Base-by-base conservation (phyloP, 2,329 filamentous ascomycete species). In the Eutypella sp. region DNA sequence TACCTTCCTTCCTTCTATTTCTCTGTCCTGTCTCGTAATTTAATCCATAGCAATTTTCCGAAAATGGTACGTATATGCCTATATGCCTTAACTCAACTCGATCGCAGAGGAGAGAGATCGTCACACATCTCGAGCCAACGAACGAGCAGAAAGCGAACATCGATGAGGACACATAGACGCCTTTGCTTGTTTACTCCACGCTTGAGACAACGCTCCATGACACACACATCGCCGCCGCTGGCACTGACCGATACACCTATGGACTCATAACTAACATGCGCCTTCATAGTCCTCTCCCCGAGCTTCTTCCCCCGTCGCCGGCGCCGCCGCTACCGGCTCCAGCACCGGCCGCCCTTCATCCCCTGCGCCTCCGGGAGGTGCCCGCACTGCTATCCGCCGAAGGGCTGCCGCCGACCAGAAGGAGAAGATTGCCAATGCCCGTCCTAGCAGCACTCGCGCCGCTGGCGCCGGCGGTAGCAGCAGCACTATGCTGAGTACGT, bases 401-500 rank as follows among this genome's bases (percentile, higher is more conserved):
- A 89, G 93, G 67, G 92, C 93, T 37, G 93, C 93, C 24, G 92
- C 92, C 61, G 93, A 97, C 69, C 88, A 96, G 74, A 96, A 96
- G 72, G 93, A 97, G 73, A 93, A 95, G 73, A 82, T 92, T 60
- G 91, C 92, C 63, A 99, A 95, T 85, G 87, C 82, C 56, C 81
- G 93, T 58, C 93, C 93, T 42, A 88, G 85, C 68, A 95, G 88
- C 74, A 99, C 93, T 56, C 82, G 93, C 61, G 84, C 92, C 33
- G 93, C 93, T 27, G 93, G 93, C 59, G 93, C 93, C 16, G 93
- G 93, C 57, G 93, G 93, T 56, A 96, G 90, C 67, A 95, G 87
- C 70, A 95, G 89, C 74, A 99, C 93, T 44, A 99, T 99, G 93
- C 78, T 99, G 75, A 92, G 91, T 89, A 85, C 57, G 86, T 81